Conservation (phyloP, 495 filamentous ascomycete species). For the Penicillium roqueforti region DNA sequence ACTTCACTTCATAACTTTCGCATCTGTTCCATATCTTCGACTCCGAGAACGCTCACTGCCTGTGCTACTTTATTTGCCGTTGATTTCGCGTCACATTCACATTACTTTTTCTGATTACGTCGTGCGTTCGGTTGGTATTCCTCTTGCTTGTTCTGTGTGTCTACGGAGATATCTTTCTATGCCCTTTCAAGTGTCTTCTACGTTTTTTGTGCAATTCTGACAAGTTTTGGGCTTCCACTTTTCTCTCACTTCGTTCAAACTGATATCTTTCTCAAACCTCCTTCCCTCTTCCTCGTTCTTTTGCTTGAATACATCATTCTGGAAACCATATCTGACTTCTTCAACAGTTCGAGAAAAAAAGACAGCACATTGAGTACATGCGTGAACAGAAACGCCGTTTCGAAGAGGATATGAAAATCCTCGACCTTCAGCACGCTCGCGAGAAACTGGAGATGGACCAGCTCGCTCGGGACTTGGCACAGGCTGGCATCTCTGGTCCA, state of each 20-base stretch:
- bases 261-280: not conserved
- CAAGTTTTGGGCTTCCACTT: not conserved
- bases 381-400: conserved; percentile 80
- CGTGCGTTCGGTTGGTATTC: not conserved
- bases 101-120: not conserved
- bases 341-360: conserved; percentile 83
- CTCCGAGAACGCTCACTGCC: not conserved
- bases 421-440: conserved; percentile 74
- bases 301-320: not conserved
- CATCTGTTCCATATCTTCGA: not conserved
- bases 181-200: not conserved
- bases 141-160: not conserved
- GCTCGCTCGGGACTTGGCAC: conserved; percentile 71
- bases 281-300: not conserved
- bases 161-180: not conserved
- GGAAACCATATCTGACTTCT: conserved; percentile 20
- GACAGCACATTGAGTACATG: conserved; percentile 78
- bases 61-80: not conserved
- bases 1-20: not conserved
- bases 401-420: conserved; percentile 79
- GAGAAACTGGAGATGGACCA: conserved; percentile 79
- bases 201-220: not conserved
- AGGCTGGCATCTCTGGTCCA: conserved; percentile 59
- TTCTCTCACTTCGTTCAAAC: not conserved
- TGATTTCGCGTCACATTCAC: not conserved